Percentiles rank a stretch among this genome's conserved stretches.
phyloP scores from a whole-genome alignment of 805 yeast species.

The Yamadazyma akitaensis region DNA sequence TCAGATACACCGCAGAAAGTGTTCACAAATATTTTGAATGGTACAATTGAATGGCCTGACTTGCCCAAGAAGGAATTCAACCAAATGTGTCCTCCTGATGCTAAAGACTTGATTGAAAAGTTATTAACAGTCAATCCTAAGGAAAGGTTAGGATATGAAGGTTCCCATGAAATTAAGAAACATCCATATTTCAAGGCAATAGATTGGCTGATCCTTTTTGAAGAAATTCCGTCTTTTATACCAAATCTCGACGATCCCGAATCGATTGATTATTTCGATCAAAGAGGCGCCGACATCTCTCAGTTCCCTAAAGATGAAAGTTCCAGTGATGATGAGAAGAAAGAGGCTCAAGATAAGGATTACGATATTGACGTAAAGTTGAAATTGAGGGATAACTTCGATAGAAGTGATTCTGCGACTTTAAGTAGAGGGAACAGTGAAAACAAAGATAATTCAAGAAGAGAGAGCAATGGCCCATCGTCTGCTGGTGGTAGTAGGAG shows the following conservation, averaged over 20 bases:
- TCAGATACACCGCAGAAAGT: constrained; percentile 76
- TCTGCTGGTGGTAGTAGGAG: constrained; percentile 13
- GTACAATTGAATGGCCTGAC: constrained; percentile 83
- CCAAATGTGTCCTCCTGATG: constrained; percentile 56
- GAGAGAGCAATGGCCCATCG: constrained; percentile 17
- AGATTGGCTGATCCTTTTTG: constrained; percentile 71
- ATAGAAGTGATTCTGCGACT: neutral
- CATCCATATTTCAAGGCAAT: constrained; percentile 77
- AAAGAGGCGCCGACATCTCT: constrained; percentile 77
- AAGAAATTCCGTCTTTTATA: constrained; percentile 75
- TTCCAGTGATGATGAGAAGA: constrained; percentile 26
- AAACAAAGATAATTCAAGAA: constrained; percentile 6
- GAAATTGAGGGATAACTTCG: constrained; percentile 1
- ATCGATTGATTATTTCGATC: constrained; percentile 86
- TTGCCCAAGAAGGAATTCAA: constrained; percentile 48
- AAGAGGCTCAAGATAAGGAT: neutral
- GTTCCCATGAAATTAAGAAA: constrained; percentile 70
- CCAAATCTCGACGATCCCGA: constrained; percentile 80
- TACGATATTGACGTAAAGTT: neutral
- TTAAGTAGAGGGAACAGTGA: neutral
- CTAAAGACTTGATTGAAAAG: constrained; percentile 67
- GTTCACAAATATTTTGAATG: constrained; percentile 72
- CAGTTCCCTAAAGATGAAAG: constrained; percentile 54
- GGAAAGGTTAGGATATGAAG: constrained; percentile 71
- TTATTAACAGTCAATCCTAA: constrained; percentile 63